Conservation (phyloP, 768 basidiomycete genomes). For the Suillus cothurnatus region DNA sequence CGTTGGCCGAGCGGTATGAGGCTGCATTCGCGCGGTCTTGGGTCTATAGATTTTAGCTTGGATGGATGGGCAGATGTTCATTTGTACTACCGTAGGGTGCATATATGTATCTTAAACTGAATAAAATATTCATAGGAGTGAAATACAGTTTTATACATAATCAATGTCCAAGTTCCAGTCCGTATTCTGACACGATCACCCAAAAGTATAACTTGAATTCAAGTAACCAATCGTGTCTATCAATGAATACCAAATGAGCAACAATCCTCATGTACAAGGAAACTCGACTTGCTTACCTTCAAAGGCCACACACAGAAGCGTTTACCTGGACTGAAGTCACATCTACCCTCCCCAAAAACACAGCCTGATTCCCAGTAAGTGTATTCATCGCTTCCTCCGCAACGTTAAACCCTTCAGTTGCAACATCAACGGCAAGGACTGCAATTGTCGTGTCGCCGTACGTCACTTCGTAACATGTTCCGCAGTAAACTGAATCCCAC, state of each 20-base stretch:
- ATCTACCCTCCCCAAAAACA: constrained; percentile 47
- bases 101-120: neutral
- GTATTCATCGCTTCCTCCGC: constrained; percentile 55
- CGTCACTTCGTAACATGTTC: constrained; percentile 36
- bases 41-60: constrained; percentile 45
- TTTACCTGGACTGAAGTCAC: constrained; percentile 46
- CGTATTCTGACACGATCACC: neutral
- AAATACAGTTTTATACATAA: constrained; percentile 1
- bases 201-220: neutral
- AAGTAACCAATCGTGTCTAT: neutral
- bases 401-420: constrained; percentile 45
- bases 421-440: constrained; percentile 32
- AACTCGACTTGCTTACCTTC: neutral
- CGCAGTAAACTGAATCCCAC: constrained; percentile 33
- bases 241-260: neutral
- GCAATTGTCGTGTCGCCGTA: constrained; percentile 22
- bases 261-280: neutral
- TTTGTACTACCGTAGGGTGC: neutral
- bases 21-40: constrained; percentile 49
- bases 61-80: neutral
- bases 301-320: constrained; percentile 49
- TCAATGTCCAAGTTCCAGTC: neutral
- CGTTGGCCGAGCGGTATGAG: constrained; percentile 50
- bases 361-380: constrained; percentile 51
- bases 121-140: neutral